Percentiles rank a stretch among this genome's conserved stretches.
Conservation (phyloP, 2,329 filamentous ascomycete species). For the Immersiporthe knoxdaviesiana region DNA sequence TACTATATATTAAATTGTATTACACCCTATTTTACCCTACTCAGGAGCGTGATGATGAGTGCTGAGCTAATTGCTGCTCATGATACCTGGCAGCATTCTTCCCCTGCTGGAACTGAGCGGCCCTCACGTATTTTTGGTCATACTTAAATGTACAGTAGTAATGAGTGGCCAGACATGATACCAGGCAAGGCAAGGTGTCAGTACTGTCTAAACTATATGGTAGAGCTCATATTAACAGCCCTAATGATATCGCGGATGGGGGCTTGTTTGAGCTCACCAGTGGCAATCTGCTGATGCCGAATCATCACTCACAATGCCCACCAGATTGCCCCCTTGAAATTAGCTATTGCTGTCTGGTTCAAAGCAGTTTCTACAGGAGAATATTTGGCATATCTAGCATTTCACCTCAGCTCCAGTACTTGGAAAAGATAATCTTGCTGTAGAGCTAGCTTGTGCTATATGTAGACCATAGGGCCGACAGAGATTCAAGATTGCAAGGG, state of each 20-base stretch:
- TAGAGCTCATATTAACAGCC: not conserved
- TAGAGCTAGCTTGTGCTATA: not conserved
- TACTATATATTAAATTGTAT: not conserved
- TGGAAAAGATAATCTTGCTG: not conserved
- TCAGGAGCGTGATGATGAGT: not conserved
- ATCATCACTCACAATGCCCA: not conserved
- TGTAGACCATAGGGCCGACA: not conserved
- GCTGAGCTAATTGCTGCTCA: not conserved
- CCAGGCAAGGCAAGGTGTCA: not conserved
- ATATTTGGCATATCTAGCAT: too few relatives aligned
- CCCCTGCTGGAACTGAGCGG: too few relatives aligned
- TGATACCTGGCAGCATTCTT: not conserved
- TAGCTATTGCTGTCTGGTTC: not conserved
- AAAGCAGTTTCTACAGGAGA: not conserved
- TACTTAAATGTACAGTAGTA: too few relatives aligned
- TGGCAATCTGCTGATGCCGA: not conserved
- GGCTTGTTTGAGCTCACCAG: not conserved
- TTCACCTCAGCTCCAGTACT: too few relatives aligned
- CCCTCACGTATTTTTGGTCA: too few relatives aligned
- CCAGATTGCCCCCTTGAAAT: too few relatives aligned
- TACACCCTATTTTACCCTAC: not conserved
- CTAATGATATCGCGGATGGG: not conserved
- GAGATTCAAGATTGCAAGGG: not conserved
- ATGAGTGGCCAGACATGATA: constrained; percentile 15
- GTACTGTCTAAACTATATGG: not conserved